A percentile compares a stretch with the other conserved stretches of the same genome.
Conservation (phyloP, 2,329 filamentous ascomycete genomes). For the Didymella glomerata region DNA sequence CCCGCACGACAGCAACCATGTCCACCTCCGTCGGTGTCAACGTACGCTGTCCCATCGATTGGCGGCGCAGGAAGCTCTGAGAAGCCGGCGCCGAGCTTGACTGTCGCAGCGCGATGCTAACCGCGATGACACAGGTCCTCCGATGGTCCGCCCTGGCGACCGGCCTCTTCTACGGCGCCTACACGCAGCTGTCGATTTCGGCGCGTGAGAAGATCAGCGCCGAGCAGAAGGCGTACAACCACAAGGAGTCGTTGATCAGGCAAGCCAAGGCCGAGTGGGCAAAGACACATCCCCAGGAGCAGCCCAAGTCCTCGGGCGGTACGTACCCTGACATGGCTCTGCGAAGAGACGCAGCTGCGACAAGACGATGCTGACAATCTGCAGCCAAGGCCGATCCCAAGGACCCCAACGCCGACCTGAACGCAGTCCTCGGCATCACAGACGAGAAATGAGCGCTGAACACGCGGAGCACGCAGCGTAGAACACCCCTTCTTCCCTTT, state of each 20-base stretch:
- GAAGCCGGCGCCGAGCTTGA: constrained; percentile 9
- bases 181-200: constrained; percentile 85
- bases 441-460: constrained; percentile 43
- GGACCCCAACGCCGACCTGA: constrained; percentile 91
- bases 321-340: constrained; percentile 18
- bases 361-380: constrained; percentile 33
- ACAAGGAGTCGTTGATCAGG: constrained; percentile 90
- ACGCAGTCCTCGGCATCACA: constrained; percentile 63
- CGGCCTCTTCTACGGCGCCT: constrained; percentile 94
- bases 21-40: constrained; percentile 61
- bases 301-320: constrained; percentile 45
- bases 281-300: constrained; percentile 69
- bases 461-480: not conserved
- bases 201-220: constrained; percentile 74
- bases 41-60: constrained; percentile 52
- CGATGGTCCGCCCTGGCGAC: constrained; percentile 93
- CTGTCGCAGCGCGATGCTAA: constrained; percentile 34
- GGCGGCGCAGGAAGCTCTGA: constrained; percentile 1
- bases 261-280: constrained; percentile 91
- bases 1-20: constrained; percentile 46
- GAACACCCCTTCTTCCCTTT: constrained; percentile 34
- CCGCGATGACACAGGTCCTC: constrained; percentile 73
- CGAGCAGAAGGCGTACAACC: constrained; percentile 82
- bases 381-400: constrained; percentile 71
- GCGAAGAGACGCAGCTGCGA: no score